These are phyloP conservation scores for Hsuehochloa calcarea DNA, from an alignment of 176 grass and related monocot species.

Conservation along the genomic window DNA sequence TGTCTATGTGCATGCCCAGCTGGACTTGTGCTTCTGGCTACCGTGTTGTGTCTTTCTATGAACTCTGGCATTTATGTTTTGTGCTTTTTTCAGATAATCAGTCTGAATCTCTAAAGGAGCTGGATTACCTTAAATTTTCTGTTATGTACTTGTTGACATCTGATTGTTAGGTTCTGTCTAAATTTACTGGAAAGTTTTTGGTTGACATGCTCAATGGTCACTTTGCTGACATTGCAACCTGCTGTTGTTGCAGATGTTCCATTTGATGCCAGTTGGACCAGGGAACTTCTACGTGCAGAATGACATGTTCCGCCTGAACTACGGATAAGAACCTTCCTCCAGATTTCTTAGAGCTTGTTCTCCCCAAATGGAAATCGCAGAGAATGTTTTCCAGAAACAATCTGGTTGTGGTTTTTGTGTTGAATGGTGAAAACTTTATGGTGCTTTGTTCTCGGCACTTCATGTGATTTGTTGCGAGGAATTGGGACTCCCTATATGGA, in stretches of 20 bases:
- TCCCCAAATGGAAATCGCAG: not conserved
- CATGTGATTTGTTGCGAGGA: not conserved
- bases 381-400: not conserved
- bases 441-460: not conserved
- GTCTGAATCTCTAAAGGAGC: not conserved
- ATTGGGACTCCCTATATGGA: not conserved
- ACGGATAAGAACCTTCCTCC: constrained; percentile 21
- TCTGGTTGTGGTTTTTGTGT: not conserved
- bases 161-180: not conserved
- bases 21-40: not conserved
- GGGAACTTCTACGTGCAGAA: constrained; percentile 63
- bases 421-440: not conserved
- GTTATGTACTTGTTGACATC: not conserved
- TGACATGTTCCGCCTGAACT: constrained; percentile 68
- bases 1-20: not conserved
- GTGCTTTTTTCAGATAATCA: not conserved
- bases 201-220: not conserved
- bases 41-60: not conserved
- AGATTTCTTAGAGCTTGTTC: not conserved
- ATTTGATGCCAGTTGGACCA: constrained; percentile 52
- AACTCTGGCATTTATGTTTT: not conserved
- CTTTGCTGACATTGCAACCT: not conserved
- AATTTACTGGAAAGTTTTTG: not conserved
- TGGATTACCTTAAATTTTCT: not conserved
- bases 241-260: constrained; percentile 49